Evolutionary conservation across 345 rosid species (phyloP).

Genomic region (Eucalyptus paniculata): DNA sequence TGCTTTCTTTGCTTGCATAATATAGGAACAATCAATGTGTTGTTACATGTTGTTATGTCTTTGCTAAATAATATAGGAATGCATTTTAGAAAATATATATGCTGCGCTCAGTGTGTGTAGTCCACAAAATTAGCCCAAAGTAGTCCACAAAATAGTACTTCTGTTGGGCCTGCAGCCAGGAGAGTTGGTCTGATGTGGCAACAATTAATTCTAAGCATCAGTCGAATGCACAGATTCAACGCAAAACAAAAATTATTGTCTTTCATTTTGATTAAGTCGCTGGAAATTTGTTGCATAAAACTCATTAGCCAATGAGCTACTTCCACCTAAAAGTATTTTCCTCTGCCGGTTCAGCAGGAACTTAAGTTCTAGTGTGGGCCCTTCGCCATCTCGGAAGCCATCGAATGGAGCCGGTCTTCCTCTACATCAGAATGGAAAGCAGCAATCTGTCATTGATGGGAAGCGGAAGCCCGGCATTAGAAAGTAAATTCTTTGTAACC

Average conservation of each 20-base stretch:
- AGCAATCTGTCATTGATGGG: constrained; percentile 31
- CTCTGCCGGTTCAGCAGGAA: constrained; percentile 26
- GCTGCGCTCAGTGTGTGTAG: not conserved
- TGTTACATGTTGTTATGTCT: not conserved
- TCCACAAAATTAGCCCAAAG: not conserved
- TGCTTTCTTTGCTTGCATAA: not conserved
- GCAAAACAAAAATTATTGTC: not conserved
- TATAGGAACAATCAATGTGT: not conserved
- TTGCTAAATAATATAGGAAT: not conserved
- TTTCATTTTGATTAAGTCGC: not conserved
- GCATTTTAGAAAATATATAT: not conserved
- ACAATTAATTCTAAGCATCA: not conserved
- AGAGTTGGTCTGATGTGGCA: not conserved
- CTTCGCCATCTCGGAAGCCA: constrained; percentile 59
- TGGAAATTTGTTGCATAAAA: not conserved
- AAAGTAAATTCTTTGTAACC: constrained; percentile 28
- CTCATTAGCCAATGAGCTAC: not conserved
- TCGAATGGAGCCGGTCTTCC: constrained; percentile 28
- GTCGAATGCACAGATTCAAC: not conserved
- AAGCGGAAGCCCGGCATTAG: constrained; percentile 49
- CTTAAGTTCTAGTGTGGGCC: constrained; percentile 26
- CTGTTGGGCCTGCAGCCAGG: not conserved
- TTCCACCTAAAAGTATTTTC: not conserved
- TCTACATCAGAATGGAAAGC: constrained; percentile 37
- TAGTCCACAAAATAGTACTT: not conserved